A percentile compares a stretch with the other conserved stretches of the same genome.
Conservation (phyloP, 345 rosid species). For the rapeseed (Brassica napus) region Da-Ae NC_063438.1:1632001-1632500, state of each 20-base stretch:
- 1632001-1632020: constrained; percentile 68
- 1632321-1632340: not conserved
- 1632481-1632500: too few species aligned
- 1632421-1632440: too few species aligned
- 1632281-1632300: constrained; percentile 31
- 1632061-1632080: constrained; percentile 29
- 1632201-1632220: not conserved
- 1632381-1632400: too few species aligned
- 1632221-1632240: not conserved
- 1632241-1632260: not conserved
- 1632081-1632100: constrained; percentile 20
- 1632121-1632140: constrained; percentile 25
- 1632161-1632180: constrained; percentile 7
- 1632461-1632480: too few species aligned
- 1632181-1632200: not conserved
- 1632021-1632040: constrained; percentile 52
- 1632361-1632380: not conserved
- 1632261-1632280: constrained; percentile 28
- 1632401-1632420: too few species aligned
- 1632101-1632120: constrained; percentile 23
- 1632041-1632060: constrained; percentile 20
- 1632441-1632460: too few species aligned
- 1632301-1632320: not conserved
- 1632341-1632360: too few species aligned
- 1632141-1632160: constrained; percentile 27